Base-by-base conservation (phyloP, 495 filamentous ascomycete species). In the Pseudotulostoma volvatum region DNA sequence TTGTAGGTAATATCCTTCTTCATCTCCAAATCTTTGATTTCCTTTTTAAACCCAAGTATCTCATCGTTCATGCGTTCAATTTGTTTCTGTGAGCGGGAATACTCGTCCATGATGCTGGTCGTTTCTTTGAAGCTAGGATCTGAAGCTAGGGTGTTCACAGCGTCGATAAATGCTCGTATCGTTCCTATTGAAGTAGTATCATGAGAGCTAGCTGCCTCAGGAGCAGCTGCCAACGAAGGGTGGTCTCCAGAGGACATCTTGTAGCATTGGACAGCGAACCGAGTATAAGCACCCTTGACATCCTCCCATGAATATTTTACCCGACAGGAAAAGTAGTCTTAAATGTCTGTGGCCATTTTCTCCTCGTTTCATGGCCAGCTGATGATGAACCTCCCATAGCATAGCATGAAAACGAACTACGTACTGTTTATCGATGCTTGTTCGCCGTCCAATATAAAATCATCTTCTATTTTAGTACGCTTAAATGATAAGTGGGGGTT, bases 41-140 rank as follows among this genome's bases (percentile, higher is more conserved):
- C 38, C 9, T 38, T 39, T 44, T 20, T 30, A n/a, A 41, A 16
- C 20, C 28, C 38, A 33, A 41, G 37, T 25, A 48, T 19, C 33
- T 48, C 46, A 39, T 31, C 39, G 18, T 48, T 33, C 37, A 42
- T 31, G 16, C 8, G 36, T 0, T 42, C 21, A 19, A 43, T 39
- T 31, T 36, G 9, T 36, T 45, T 30, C 13, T 36, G 36, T 34
- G 32, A 32, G 28, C 14, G 9, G 18, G 19, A 13, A 17, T 15
- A 16, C 18, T 39, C 21, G 28, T 39, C 37, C 13, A 39, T 25
- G 14, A 39, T 25, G 15, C 16, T 30, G 3, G 37, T 31, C 16
- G 25, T 30, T 18, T 1, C 18, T 16, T 30, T 18, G 37, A 39
- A 39, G 25, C 25, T 39, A 16, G 23, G 30, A 17, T 39, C 37